Conservation (phyloP, 148 eudicot genomes). For the Suaeda aralocaspica region DNA sequence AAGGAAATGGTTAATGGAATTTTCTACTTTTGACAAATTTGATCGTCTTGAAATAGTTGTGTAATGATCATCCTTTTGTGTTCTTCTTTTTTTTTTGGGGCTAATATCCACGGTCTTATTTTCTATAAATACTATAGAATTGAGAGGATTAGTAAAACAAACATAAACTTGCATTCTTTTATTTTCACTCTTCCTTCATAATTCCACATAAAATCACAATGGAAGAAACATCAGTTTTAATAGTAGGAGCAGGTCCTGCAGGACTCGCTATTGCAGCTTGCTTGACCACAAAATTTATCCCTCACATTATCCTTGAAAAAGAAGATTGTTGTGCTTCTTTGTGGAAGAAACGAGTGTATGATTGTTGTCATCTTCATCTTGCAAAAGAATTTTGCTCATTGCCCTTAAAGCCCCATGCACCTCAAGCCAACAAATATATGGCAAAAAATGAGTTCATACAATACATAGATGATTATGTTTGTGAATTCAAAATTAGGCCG, state of each 20-base stretch:
- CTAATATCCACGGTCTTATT: too few relatives aligned
- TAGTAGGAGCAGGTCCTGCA: conserved; percentile 22
- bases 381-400: conserved; percentile 39
- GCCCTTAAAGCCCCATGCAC: conserved; percentile 31
- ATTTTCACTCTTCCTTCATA: too few relatives aligned
- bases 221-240: conserved; percentile 30
- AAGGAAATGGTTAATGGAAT: too few relatives aligned
- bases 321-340: conserved; percentile 49
- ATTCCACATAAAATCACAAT: too few relatives aligned
- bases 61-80: too few relatives aligned
- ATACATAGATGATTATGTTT: conserved; percentile 44
- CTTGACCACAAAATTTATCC: conserved; percentile 26
- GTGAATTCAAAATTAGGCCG: conserved; percentile 34
- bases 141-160: too few relatives aligned
- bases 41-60: too few relatives aligned
- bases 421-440: conserved; percentile 25
- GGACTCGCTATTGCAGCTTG: conserved; percentile 29
- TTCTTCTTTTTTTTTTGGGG: too few relatives aligned
- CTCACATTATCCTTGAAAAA: conserved; percentile 38
- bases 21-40: too few relatives aligned
- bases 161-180: too few relatives aligned
- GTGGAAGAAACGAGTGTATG: conserved; percentile 49
- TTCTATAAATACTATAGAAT: too few relatives aligned
- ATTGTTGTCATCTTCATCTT: conserved; percentile 48
- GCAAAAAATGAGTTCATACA: conserved; percentile 33